Conservation (phyloP, 441 rosid genomes). For the Croton setiger region DNA sequence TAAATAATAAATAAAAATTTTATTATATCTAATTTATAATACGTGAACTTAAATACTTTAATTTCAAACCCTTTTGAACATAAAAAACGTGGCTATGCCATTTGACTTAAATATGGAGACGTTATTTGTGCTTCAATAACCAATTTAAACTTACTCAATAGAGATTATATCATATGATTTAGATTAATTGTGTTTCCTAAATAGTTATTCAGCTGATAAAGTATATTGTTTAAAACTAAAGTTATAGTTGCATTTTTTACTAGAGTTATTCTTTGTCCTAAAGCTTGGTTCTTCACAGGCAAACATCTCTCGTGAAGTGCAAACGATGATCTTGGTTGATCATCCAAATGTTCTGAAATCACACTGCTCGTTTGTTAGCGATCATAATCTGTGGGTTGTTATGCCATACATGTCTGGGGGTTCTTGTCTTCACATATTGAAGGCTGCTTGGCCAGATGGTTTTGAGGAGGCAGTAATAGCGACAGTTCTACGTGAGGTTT, state of each 20-base stretch:
- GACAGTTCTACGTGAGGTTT: slow-evolving; percentile 72
- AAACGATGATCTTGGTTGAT: slow-evolving; percentile 90
- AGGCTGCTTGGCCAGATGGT: slow-evolving; percentile 93
- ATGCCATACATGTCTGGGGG: slow-evolving; percentile 99
- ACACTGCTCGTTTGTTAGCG: slow-evolving; percentile 88
- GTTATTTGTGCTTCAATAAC: background rate
- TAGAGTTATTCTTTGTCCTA: background rate
- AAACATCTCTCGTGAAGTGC: slow-evolving; percentile 90
- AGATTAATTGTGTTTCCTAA: background rate
- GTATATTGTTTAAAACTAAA: background rate
- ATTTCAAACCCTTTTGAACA: too few relatives aligned
- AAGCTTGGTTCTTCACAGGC: slow-evolving; percentile 34
- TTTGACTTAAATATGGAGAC: background rate
- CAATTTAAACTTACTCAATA: background rate
- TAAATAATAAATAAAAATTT: too few relatives aligned
- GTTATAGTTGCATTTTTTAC: background rate
- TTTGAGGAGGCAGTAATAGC: slow-evolving; percentile 92
- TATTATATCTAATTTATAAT: too few relatives aligned
- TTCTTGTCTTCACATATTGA: slow-evolving; percentile 92
- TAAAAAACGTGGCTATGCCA: background rate
- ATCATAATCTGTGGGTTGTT: slow-evolving; percentile 90
- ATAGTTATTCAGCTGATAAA: background rate
- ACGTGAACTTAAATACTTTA: too few relatives aligned
- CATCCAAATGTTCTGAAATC: slow-evolving; percentile 94
- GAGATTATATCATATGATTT: background rate